These are phyloP conservation scores for Cerrena zonata DNA, from an alignment of 1,284 basidiomycete genomes.

Conservation along the genomic window DNA sequence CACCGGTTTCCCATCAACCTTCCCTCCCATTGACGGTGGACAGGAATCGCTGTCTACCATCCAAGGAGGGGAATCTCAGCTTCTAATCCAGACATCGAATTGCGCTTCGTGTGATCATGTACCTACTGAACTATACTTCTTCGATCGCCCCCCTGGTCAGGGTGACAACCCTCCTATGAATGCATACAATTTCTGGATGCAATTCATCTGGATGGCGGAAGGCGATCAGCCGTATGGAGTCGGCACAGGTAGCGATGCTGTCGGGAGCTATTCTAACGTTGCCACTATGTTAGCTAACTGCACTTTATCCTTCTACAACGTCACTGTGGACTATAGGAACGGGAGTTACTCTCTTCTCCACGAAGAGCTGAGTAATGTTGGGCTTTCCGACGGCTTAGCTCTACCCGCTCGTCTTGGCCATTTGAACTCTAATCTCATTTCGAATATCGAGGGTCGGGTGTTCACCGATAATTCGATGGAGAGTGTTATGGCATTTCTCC, in stretches of 20 bases:
- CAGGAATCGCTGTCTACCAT: neutral
- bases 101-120: neutral
- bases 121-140: neutral
- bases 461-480: neutral
- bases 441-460: neutral
- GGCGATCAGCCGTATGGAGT: neutral
- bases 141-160: neutral
- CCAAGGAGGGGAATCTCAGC: neutral
- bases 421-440: neutral
- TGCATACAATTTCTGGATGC: neutral
- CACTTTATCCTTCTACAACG: neutral
- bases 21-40: neutral
- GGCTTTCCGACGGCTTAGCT: neutral
- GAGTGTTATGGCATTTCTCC: neutral
- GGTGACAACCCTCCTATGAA: neutral
- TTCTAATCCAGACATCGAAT: neutral
- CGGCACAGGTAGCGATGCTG: neutral
- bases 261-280: neutral
- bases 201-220: neutral
- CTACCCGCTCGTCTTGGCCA: neutral
- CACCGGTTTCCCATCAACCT: neutral
- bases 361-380: neutral
- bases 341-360: neutral
- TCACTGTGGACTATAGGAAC: neutral
- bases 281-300: neutral